These are phyloP conservation scores for Glarea lozoyensis DNA, from an alignment of 495 filamentous ascomycete genomes.

Conservation along the genomic window DNA sequence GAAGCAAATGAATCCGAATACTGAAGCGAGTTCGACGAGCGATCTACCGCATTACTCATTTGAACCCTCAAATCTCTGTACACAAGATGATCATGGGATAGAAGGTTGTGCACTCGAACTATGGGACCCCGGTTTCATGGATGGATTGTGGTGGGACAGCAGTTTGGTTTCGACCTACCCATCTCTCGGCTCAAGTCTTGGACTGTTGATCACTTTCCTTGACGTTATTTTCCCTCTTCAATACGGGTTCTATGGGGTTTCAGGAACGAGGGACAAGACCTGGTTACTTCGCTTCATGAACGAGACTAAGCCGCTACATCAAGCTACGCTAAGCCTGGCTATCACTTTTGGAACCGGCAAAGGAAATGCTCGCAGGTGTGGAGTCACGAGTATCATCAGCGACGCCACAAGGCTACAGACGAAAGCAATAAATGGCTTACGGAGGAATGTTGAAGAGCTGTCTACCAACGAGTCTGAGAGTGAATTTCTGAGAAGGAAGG, in stretches of 20 bases:
- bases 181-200: neutral
- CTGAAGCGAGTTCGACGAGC: too few relatives aligned
- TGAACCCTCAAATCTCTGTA: too few relatives aligned
- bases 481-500: neutral
- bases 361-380: neutral
- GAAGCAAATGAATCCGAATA: too few relatives aligned
- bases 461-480: neutral
- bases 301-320: constrained; percentile 11
- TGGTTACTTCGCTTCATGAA: neutral
- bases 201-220: neutral
- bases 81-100: too few relatives aligned
- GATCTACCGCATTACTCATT: too few relatives aligned
- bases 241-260: constrained; percentile 3
- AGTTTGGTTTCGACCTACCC: neutral
- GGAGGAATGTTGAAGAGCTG: neutral
- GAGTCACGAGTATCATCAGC: neutral
- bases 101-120: too few relatives aligned
- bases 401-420: neutral
- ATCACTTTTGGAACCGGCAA: neutral
- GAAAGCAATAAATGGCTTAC: constrained; percentile 1
- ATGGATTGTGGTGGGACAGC: neutral
- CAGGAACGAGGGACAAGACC: neutral
- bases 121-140: neutral
- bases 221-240: constrained; percentile 8
- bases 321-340: neutral